Percentiles rank a stretch among this genome's conserved stretches.
Evolutionary conservation across 192 early-diverging fungal species (phyloP).

Genomic region (Rhizophagus prolifer): DNA sequence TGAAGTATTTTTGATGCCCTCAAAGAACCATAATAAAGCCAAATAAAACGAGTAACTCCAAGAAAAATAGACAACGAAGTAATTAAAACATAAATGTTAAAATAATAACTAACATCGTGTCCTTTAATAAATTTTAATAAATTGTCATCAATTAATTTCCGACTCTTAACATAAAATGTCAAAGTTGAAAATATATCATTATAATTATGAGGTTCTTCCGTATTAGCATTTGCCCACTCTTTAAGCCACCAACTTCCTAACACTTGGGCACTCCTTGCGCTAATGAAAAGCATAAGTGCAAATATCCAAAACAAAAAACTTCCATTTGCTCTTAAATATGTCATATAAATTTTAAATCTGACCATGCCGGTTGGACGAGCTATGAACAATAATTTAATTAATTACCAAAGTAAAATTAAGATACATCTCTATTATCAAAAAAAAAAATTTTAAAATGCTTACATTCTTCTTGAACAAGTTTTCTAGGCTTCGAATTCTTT

Average conservation of each 20-base stretch:
- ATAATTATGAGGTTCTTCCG: neutral
- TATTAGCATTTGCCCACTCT: constrained; percentile 6
- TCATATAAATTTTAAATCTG: constrained; percentile 67
- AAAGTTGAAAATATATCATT: neutral
- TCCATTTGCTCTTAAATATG: constrained; percentile 74
- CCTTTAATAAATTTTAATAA: too few species aligned
- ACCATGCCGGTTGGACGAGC: constrained; percentile 82
- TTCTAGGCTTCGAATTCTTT: constrained; percentile 58
- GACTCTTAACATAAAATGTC: too few species aligned
- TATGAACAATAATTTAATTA: neutral
- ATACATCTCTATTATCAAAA: neutral
- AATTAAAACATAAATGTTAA: constrained; percentile 59
- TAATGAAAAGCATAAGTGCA: constrained; percentile 43
- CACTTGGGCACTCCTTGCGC: constrained; percentile 39
- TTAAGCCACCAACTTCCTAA: constrained; percentile 39
- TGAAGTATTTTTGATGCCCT: constrained; percentile 60
- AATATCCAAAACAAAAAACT: constrained; percentile 61
- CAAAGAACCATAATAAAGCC: constrained; percentile 50
- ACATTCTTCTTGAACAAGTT: constrained; percentile 43
- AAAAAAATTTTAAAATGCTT: neutral
- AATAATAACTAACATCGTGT: constrained; percentile 59
- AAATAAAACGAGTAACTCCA: constrained; percentile 37
- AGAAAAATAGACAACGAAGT: constrained; percentile 47
- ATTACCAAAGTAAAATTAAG: neutral
- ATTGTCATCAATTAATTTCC: too few species aligned